Evolutionary conservation across 805 yeast genomes (phyloP), one percentile per base, ranked within the genome.

Genomic region (Starmerella powellii): DNA sequence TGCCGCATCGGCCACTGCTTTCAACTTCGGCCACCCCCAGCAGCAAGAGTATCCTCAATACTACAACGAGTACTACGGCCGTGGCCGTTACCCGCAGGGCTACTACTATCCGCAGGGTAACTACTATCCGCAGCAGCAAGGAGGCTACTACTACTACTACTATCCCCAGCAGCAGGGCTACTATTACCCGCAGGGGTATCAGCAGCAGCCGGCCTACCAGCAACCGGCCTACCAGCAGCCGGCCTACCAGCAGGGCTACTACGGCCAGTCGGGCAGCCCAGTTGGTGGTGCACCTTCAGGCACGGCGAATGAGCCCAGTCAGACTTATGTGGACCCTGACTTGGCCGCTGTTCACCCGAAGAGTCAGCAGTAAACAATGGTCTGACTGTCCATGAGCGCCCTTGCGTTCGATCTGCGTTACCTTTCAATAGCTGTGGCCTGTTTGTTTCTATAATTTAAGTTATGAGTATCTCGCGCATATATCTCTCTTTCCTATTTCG

Each of bases 101-200:
- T 31, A 29, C 23, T 21, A 31, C 17, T 24, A 27, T 21, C 41
- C 29, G 6, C 36, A 33, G 37, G 13, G 27, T 16, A 26, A 42
- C 31, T 32, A 42, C 21, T 36, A 45, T 18, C 40, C 35, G 10
- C 34, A 21, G 17, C 41, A 40, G 38, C 47, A 34, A 34, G 36
- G 36, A 24, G 41, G 15, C 3, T 24, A 35, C 31, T 8, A 23
- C 10, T 23, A 6, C 26, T 8, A 10, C 10, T 15, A 36, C 29
- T 37, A 37, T 30, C 37, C 31, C 27, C 42, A 39, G 24, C 30
- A 34, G 27, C 29, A 34, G 15, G 19, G 12, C 33, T 30, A 36
- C 20, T 16, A 31, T 17, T 13, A 30, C n/a, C 20, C 35, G 15
- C 26, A 23, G 26, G n/a, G n/a, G 23, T 12, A 11, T 15, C 38